Evolutionary conservation across 805 yeast genomes (phyloP), one percentile per base, ranked within the genome.

Genomic region (Lachancea mirantina): DNA sequence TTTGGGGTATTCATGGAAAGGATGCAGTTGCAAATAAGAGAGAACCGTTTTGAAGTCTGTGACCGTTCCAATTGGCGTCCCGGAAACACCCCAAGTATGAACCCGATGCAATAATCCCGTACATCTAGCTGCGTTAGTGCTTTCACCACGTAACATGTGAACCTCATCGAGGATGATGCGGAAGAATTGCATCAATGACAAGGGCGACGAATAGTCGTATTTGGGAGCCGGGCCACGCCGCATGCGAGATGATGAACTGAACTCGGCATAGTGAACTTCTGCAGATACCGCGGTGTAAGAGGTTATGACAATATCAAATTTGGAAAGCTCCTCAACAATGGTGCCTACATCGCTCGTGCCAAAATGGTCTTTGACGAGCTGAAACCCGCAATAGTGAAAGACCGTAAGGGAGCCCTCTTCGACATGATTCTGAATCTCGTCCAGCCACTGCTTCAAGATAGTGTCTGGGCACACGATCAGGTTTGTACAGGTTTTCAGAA

Each of bases 11-110:
- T 63, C 62, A 32, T 63, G 63, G 42, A 84, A 82, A 0, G 97
- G 98, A 22, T 65, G 61, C 10, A 75, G 52, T 41, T 78, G 65
- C 39, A 87, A 55, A 47, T 84, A 89, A 9, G 74, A 68, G 20
- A 88, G 51, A 4, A 85, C 66, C 0, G 94, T 80, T 26, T 71
- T 74, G 29, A 88, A 64, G 55, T 89, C 96, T 19, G 65, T 57
- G 23, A 74, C 68, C 40, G 71, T 72, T 42, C 78, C 76, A 10
- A 87, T 79, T 0, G 96, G 94, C 0, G 98, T 92, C 5, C 98
- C 98, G 1, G 95, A 84, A 1, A 88, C 96, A 10, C 95, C 96
- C 97, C 97, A 92, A 0, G 95, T 76, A 59, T 92, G 96, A 28
- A 75, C 72, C 32, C 95, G 66, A 4, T 95, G 89, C 16, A 92